Base-by-base conservation (phyloP, 2,329 filamentous ascomycete genomes). In the Botrytis fragariae region DNA sequence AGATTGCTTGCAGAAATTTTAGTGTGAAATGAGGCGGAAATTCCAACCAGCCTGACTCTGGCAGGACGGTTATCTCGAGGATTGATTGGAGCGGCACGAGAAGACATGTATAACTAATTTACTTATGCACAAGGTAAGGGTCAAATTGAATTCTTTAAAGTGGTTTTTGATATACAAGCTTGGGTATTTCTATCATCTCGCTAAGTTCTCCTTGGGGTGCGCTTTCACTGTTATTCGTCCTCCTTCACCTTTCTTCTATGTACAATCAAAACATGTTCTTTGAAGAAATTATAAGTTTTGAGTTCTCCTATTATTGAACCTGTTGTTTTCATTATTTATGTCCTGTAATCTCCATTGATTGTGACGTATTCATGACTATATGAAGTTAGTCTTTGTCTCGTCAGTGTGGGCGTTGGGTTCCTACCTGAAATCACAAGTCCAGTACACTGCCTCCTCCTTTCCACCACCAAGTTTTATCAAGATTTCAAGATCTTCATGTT, bases 381-480 rank as follows among this genome's bases (percentile, higher is more conserved):
- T 70, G 48, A 29, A 29, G 80, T 76, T 75, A 77, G 29, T 12
- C 29, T 2, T 42, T 42, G 32, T 51, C 9, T 42, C 12, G 44
- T 51, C 9, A 5, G 29, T 39, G 8, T 22, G 65, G 54, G 22
- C 44, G 68, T 25, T 81, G 79, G 82, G 76, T 42, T 89, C 89
- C 80, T 90, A 97, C 85, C 91, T 94, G 78, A 95, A 93, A 81
- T 97, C 93, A 80, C 93, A 96, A 57, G 93, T 96, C 90, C 92
- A 96, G 81, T 93, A 93, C 8, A 90, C 89, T 1, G 91, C 91
- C 81, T 91, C 88, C 80, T 90, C 86, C 48, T 87, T 84, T 59
- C 89, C 91, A 63, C 91, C 92, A 39, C 92, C 92, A 72, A 97
- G 81, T 73, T 86, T 87, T 8, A 97, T 92, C 54, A 92, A 81